Evolutionary conservation across 192 early-diverging fungal genomes (phyloP).

Genomic region (Gaertneriomyces sp.): DNA sequence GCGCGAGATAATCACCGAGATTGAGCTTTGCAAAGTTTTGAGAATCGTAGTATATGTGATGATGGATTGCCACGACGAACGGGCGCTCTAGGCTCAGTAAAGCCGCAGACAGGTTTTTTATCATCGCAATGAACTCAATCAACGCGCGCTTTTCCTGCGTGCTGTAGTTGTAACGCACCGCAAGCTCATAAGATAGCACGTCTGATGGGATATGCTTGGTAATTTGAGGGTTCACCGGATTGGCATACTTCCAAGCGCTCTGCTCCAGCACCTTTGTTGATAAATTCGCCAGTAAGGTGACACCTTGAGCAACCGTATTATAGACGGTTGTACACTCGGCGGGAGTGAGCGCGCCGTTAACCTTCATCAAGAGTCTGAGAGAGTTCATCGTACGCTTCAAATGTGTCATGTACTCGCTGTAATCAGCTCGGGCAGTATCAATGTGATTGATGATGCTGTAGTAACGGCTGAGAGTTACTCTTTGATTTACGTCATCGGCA

Average conservation of each 20-base stretch:
- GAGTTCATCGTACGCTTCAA: conserved; percentile 15
- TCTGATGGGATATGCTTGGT: conserved; percentile 23
- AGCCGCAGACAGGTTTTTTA: conserved; percentile 36
- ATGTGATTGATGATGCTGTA: conserved; percentile 23
- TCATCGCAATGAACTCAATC: conserved; percentile 49
- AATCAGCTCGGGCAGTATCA: conserved; percentile 19
- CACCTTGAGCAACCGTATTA: conserved; percentile 21
- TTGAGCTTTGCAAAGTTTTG: conserved; percentile 34
- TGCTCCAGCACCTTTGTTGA: conserved; percentile 43
- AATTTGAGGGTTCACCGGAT: conserved; percentile 30
- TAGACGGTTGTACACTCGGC: conserved; percentile 17
- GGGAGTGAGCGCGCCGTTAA: background rate
- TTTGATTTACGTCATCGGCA: conserved; percentile 11
- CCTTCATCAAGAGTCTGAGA: background rate
- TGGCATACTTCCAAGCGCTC: conserved; percentile 49
- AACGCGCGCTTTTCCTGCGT: conserved; percentile 40
- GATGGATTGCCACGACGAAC: conserved; percentile 32
- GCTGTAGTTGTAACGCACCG: conserved; percentile 46
- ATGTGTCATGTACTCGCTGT: conserved; percentile 22
- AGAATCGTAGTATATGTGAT: conserved; percentile 32
- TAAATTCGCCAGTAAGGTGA: conserved; percentile 26
- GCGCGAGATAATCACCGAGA: conserved; percentile 30
- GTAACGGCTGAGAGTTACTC: conserved; percentile 4
- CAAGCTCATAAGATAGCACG: conserved; percentile 39
- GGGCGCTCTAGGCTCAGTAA: conserved; percentile 23